Evolutionary conservation across 352 stramenopile species (phyloP).

Genomic region (Globisporangium apiculatum): DNA sequence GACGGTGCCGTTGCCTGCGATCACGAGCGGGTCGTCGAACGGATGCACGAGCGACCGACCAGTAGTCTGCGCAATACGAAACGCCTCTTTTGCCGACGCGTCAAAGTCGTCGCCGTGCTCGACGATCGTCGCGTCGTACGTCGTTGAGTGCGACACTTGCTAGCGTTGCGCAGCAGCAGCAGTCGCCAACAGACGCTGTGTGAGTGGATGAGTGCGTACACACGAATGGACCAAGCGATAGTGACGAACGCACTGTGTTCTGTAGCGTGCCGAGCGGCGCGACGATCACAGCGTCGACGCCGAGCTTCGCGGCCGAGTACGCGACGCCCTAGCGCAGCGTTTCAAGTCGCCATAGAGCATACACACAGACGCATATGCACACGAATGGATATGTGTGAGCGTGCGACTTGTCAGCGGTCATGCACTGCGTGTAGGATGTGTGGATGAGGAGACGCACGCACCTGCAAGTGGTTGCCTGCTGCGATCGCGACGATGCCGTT

Average conservation of each 20-base stretch:
- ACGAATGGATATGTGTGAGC: too few species aligned
- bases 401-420: too few species aligned
- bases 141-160: slow-evolving; percentile 34
- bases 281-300: slow-evolving; percentile 93
- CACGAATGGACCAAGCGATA: not conserved
- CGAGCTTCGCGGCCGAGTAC: slow-evolving; percentile 90
- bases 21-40: slow-evolving; percentile 97
- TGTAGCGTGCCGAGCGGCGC: slow-evolving; percentile 93
- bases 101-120: slow-evolving; percentile 97
- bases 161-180: not conserved
- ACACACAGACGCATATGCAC: too few species aligned
- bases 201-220: too few species aligned
- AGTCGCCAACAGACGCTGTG: too few species aligned
- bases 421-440: not conserved
- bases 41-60: slow-evolving; percentile 94
- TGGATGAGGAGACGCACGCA: slow-evolving; percentile 3
- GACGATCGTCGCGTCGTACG: slow-evolving; percentile 86
- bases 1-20: slow-evolving; percentile 97
- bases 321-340: slow-evolving; percentile 77
- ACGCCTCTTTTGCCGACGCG: slow-evolving; percentile 90
- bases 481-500: slow-evolving; percentile 78
- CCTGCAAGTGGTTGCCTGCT: slow-evolving; percentile 95
- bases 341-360: not conserved
- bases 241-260: slow-evolving; percentile 73
- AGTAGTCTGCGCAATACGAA: slow-evolving; percentile 86